Evolutionary conservation across 2,329 filamentous ascomycete species (phyloP).

Genomic region (Fusarium tricinctum): DNA sequence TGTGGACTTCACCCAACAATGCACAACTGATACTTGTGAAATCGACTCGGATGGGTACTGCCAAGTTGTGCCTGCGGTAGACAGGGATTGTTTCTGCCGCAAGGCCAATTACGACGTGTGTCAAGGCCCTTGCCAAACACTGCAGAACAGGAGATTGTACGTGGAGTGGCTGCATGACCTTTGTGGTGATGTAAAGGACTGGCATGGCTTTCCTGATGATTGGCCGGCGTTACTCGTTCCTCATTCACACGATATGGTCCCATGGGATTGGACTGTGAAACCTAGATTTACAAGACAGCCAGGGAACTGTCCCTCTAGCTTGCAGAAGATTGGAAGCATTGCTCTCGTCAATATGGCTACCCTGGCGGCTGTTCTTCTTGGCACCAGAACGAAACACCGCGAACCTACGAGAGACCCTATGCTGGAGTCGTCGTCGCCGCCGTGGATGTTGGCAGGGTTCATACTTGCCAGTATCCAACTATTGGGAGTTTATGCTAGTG

Average conservation of each 20-base stretch:
- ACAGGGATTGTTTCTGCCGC: no score
- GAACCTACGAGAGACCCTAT: accelerated
- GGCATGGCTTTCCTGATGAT: no score
- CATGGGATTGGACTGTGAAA: conserved; percentile 32
- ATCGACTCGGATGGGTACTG: no score
- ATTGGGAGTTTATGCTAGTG: not conserved
- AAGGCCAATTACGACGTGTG: no score
- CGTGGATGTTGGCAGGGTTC: conserved; percentile 5
- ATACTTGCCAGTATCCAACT: conserved; percentile 2
- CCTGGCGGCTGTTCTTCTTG: not conserved
- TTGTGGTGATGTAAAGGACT: no score
- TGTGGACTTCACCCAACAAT: no score
- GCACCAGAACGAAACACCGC: accelerated
- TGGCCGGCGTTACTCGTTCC: no score
- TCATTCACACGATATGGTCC: conserved; percentile 21
- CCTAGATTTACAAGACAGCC: accelerated
- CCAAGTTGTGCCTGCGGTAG: no score
- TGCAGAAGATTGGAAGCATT: conserved; percentile 14
- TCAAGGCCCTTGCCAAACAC: no score
- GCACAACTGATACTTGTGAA: no score
- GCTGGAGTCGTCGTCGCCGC: not conserved
- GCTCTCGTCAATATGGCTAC: conserved; percentile 5
- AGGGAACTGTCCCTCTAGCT: not conserved
- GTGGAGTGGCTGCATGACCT: no score
- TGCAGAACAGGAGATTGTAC: no score